Percentiles rank a stretch among this genome's conserved stretches.
Conservation (phyloP, 2,329 filamentous ascomycete genomes). For the Colletotrichum karsti region DNA sequence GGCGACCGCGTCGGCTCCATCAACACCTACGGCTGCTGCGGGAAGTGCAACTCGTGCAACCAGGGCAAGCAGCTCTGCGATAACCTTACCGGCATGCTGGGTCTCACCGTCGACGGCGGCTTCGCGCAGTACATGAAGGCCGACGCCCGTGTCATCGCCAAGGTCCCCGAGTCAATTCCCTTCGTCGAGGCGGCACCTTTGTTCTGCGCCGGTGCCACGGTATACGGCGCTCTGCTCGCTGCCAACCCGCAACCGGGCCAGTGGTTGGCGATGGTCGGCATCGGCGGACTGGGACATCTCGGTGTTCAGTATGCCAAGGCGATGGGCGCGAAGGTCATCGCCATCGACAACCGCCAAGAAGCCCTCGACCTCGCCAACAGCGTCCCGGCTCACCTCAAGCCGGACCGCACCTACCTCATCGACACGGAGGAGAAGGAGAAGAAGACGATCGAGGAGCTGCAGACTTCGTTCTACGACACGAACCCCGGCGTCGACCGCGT, state of each 20-base stretch:
- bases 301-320: constrained; percentile 35
- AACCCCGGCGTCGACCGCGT: constrained; percentile 33
- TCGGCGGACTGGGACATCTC: constrained; percentile 36
- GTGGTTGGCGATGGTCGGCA: constrained; percentile 36
- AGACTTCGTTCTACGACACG: constrained; percentile 20
- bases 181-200: constrained; percentile 34
- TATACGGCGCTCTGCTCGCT: constrained; percentile 32
- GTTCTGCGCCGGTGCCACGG: constrained; percentile 39
- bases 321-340: constrained; percentile 34
- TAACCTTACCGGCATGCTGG: constrained; percentile 33
- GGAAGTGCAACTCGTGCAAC: constrained; percentile 33
- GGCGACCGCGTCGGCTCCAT: constrained; percentile 63
- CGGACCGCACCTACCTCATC: constrained; percentile 20
- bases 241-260: constrained; percentile 25
- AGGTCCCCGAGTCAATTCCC: constrained; percentile 34
- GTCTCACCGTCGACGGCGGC: constrained; percentile 34
- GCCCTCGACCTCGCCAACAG: constrained; percentile 28
- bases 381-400: constrained; percentile 21
- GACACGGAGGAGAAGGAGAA: constrained; percentile 23
- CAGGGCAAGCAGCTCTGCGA: constrained; percentile 33
- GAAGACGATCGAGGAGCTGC: constrained; percentile 21
- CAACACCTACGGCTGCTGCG: constrained; percentile 33
- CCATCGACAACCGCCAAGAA: constrained; percentile 32
- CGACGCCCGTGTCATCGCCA: constrained; percentile 34
- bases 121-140: constrained; percentile 38